Evolutionary conservation across 768 basidiomycete species (phyloP), one percentile per base, ranked within the genome.

Genomic region (Lentinula raphanica): DNA sequence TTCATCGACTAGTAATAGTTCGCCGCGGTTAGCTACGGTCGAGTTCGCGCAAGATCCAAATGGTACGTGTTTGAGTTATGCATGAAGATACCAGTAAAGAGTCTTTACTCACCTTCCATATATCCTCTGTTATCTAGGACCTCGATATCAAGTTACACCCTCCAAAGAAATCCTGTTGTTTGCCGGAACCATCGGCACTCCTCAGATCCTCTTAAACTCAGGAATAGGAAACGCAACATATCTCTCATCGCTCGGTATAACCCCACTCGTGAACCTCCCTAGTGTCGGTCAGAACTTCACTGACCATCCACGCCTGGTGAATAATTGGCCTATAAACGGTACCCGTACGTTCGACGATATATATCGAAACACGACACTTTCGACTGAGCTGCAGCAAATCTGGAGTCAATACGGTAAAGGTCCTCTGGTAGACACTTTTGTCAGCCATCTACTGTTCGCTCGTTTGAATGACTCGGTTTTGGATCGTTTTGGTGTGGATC

Each of bases 131-230:
- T 49, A 4, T 25, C 9, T 17, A 49, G 36, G 57, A 27, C 8
- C 45, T 23, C 38, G 58, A 54, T 19, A 59, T 32, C 31, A 51
- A 21, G 54, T 66, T 6, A 51, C 39, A 17, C 65, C 68, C 5
- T 42, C 53, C 3, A 66, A 65, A 44, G 68, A 69, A 56, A 61
- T 69, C 17, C 51, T 70, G 13, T 59, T 70, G 3, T 68, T 67
- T 5, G 68, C 69, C 23, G 69, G 69, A 9, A 32, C 63, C 1
- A 58, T 67, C 49, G 67, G 65, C 3, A 68, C 67, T 5, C 65
- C 67, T 5, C 58, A 54, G 4, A 59, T 67, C 13, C 60, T 65
- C 17, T 32, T 65, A 39, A 32, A 39, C 3, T 65, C 64, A 4
- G 64, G 64, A 38, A 67, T 68, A 38, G 67, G 67, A 11, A 40